Evolutionary conservation across 2,329 filamentous ascomycete species (phyloP).

Genomic region (Aspergillus sojae): DNA sequence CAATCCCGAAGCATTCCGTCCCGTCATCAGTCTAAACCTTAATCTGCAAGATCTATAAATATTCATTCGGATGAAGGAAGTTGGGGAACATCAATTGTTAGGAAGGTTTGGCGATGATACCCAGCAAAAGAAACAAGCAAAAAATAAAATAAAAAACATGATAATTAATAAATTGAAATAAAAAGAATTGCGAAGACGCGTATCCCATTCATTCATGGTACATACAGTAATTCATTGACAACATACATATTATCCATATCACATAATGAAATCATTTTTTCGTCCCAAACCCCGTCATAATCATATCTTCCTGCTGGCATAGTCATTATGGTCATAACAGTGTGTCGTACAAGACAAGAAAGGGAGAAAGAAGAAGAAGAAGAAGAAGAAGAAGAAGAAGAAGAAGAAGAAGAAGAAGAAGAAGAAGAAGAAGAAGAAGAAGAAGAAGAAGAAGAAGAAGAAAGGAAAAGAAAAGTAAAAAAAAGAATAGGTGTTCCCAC

Average conservation of each 20-base stretch:
- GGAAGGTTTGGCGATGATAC: not conserved
- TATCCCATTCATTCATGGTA: not conserved
- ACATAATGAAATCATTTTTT: not conserved
- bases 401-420: constrained; percentile 2
- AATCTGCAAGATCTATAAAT: not conserved
- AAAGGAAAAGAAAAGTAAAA: constrained; percentile 3
- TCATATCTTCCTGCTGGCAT: constrained; percentile 2
- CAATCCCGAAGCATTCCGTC: not conserved
- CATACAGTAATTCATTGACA: not conserved
- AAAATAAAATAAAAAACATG: no score
- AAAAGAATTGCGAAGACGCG: not conserved
- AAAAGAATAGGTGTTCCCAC: not conserved
- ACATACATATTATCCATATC: not conserved
- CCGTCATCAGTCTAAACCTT: not conserved
- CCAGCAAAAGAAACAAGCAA: not conserved
- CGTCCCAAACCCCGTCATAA: constrained; percentile 5
- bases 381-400: not conserved
- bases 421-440: not conserved
- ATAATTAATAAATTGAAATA: not conserved
- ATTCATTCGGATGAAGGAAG: not conserved
- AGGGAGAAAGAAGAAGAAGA: not conserved
- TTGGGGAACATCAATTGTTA: not conserved
- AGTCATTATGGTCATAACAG: constrained; percentile 8
- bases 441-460: constrained; percentile 1
- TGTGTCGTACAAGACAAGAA: constrained; percentile 4